Conservation (phyloP, 257 asterid species). For the Forsythia viridissima region DNA sequence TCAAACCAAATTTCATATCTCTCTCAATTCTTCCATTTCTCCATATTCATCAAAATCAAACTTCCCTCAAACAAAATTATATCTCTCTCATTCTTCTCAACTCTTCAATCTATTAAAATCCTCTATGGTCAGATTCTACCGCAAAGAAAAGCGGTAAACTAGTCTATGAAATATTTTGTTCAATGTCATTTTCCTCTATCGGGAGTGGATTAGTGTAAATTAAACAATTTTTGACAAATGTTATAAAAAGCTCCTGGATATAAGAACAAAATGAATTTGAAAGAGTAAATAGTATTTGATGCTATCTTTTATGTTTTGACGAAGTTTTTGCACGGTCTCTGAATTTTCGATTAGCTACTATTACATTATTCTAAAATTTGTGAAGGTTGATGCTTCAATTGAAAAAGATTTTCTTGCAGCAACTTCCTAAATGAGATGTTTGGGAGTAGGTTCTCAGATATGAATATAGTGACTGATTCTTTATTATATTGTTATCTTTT, state of each 20-base stretch:
- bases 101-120: too few relatives aligned
- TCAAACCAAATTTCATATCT: too few relatives aligned
- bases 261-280: too few relatives aligned
- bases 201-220: neutral
- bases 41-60: too few relatives aligned
- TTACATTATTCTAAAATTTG: too few relatives aligned
- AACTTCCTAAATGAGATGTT: neutral
- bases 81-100: too few relatives aligned
- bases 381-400: neutral
- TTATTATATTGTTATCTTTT: too few relatives aligned
- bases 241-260: neutral
- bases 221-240: neutral
- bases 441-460: neutral
- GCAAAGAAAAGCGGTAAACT: too few relatives aligned
- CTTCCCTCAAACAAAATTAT: too few relatives aligned
- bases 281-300: too few relatives aligned
- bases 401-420: neutral
- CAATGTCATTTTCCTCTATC: neutral
- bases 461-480: neutral
- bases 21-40: too few relatives aligned
- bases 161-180: neutral
- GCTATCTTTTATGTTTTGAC: neutral
- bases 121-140: too few relatives aligned
- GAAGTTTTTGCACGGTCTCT: neutral
- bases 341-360: neutral